Base-by-base conservation (phyloP, 495 filamentous ascomycete species). In the Podospora didyma region DNA sequence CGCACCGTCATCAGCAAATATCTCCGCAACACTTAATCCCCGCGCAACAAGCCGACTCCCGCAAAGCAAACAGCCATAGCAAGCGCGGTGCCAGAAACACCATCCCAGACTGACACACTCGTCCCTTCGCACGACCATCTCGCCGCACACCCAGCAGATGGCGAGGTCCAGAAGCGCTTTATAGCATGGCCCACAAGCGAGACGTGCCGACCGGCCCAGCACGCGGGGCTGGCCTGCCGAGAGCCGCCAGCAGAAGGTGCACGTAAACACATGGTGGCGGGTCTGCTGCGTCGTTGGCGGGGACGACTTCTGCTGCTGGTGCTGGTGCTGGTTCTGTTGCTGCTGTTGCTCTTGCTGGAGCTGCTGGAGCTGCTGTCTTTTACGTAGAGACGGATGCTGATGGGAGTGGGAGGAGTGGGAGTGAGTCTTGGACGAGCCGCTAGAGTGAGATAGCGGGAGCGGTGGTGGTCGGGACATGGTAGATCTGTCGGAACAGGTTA, bases 91-190 rank as follows among this genome's bases (percentile, higher is more conserved):
- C 77, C 77, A 79, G 53, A 79, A 79, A 49, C 74, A 75, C 76
- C 73, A 79, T 1, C 75, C 76, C 16, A 78, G 54, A 46, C 71
- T 75, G 14, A 79, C 74, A 45, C 72, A 70, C 41, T 77, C 76
- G 7, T 74, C 73, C 7, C 68, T 75, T 20, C 72, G 68, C 16
- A 69, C 64, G 2, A 79, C 64, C 28, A 75, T 53, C 61, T 75
- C 74, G 58, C 76, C 76, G 61, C 78, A 79, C 11, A 75, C 78
- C 77, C 65, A 79, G 62, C 76, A 79, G 41, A 78, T 69, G 42
- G 73, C 72, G 17, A 79, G 57, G 58, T 74, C 64, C 31, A 77
- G 45, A 11, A 80, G 50, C 17, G 68, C 68, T 9, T 52, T 46
- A 61, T 71, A 72, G 63, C 77, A 80, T 0, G 62, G 14, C 12